A percentile compares a stretch with the other conserved stretches of the same genome.
These are phyloP conservation scores for Seiridium unicorne DNA, from an alignment of 2,329 filamentous ascomycete genomes.

Conservation along the genomic window DNA sequence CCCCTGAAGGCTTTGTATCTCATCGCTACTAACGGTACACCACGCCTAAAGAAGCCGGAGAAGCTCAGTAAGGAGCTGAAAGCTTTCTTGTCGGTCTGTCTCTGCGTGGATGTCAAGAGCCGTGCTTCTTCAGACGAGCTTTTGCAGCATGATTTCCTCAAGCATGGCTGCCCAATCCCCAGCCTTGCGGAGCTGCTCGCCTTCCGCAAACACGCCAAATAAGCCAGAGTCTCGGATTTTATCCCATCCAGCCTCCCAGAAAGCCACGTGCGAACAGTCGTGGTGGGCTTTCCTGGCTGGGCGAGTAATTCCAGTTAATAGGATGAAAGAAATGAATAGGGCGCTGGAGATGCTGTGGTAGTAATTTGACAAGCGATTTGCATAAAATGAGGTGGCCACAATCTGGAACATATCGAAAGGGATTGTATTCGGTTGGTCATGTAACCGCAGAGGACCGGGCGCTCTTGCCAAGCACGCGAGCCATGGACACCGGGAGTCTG, in stretches of 20 bases:
- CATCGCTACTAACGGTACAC: slow-evolving; percentile 96
- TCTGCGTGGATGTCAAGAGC: slow-evolving; percentile 95
- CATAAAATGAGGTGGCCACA: not conserved
- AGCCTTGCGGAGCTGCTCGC: slow-evolving; percentile 85
- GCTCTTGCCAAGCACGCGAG: no score
- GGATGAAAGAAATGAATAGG: no score
- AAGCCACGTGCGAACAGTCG: no score
- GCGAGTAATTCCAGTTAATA: no score
- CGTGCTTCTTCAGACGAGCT: slow-evolving; percentile 89
- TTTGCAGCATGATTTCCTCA: slow-evolving; percentile 88
- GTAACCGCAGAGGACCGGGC: not conserved
- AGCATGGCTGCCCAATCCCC: slow-evolving; percentile 79
- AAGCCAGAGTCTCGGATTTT: slow-evolving; percentile 19
- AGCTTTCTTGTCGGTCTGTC: slow-evolving; percentile 91
- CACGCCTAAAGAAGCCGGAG: slow-evolving; percentile 95
- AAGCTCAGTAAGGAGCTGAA: slow-evolving; percentile 98
- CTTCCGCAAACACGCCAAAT: slow-evolving; percentile 76
- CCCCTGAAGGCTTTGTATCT: slow-evolving; percentile 95
- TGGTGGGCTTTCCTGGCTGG: no score
- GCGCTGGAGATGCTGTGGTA: not conserved
- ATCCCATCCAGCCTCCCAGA: no score
- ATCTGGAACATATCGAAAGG: not conserved
- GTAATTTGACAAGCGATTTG: not conserved
- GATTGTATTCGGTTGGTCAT: not conserved
- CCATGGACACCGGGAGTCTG: no score